Percentiles rank a stretch among this genome's conserved stretches.
These are phyloP conservation scores for Ceratobasidium sp. DNA, from an alignment of 1,284 basidiomycete species.

Conservation along the genomic window DNA sequence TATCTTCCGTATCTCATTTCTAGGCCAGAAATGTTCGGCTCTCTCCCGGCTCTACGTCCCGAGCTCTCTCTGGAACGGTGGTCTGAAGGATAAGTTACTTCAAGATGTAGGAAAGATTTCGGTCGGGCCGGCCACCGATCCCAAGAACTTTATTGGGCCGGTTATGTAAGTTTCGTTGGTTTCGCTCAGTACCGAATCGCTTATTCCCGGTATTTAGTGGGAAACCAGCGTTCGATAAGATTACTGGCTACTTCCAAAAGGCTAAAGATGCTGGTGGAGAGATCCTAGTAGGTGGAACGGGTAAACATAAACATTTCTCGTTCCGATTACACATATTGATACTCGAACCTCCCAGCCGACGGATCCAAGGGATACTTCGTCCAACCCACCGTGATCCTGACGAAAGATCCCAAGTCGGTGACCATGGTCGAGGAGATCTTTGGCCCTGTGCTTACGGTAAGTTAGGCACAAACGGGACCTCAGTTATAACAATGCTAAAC, in stretches of 20 bases:
- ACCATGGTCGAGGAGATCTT: conserved; percentile 98
- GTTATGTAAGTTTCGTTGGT: conserved; percentile 77
- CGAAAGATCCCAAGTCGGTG: conserved; percentile 89
- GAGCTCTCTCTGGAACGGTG: conserved; percentile 84
- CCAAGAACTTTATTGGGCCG: conserved; percentile 92
- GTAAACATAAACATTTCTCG: conserved; percentile 57
- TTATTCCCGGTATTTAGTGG: conserved; percentile 64
- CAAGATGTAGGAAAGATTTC: conserved; percentile 85
- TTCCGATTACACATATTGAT: not conserved
- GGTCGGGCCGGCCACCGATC: conserved; percentile 84
- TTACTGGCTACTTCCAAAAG: conserved; percentile 85
- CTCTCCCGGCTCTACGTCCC: conserved; percentile 93
- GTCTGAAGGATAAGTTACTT: conserved; percentile 87
- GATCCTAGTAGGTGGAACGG: conserved; percentile 86
- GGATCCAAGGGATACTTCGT: conserved; percentile 95
- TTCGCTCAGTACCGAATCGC: not conserved
- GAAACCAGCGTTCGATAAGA: conserved; percentile 89
- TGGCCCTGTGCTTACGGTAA: conserved; percentile 93
- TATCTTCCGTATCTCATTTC: conserved; percentile 61
- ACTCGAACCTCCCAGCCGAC: conserved; percentile 66
- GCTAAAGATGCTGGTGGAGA: conserved; percentile 92
- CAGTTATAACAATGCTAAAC: conserved; percentile 17
- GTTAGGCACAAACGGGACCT: conserved; percentile 52
- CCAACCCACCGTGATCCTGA: conserved; percentile 94
- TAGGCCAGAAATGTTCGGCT: conserved; percentile 97